Evolutionary conservation across 1,284 basidiomycete species (phyloP), one percentile per base, ranked within the genome.

Genomic region (Ceratobasidium sp.): DNA sequence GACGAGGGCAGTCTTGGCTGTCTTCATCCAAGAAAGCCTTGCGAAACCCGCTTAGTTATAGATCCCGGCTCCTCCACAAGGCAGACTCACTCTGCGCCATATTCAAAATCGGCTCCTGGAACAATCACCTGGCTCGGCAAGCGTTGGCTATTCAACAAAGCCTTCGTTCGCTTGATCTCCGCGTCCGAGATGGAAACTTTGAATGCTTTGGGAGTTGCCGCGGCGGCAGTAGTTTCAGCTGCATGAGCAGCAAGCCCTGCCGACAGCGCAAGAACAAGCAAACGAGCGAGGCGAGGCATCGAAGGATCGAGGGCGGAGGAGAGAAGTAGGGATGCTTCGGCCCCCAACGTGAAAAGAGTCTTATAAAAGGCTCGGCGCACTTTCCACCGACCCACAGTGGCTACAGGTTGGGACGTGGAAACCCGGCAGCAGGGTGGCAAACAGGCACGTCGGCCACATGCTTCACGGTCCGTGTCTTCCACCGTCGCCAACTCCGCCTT

Each of bases 111-210:
- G 22, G 22, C 29, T 13, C 65, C 65, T 5, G 65, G 65, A 56
- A 31, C 22, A 43, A 56, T 53, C 19, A 37, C 16, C 16, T 34
- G 14, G 39, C 14, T 46, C n/a, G 51, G 51, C 19, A 69, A 24
- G 9, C 65, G 65, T 16, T 49, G 65, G 8, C 19, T 41, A 39
- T 58, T 49, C n/a, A 69, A 31, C 34, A 69, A 37, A n/a, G 4
- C n/a, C 65, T 69, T 69, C 11, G 65, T 69, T 14, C 65, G 49
- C 53, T 69, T 49, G 27, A 69, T 69, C 53, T 69, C 65, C 37
- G 41, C 27, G 56, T 69, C 51, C 3, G 65, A 27, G 14, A 69
- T 31, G 9, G 41, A 19, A 24, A 56, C 65, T 22, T 54, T 69
- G 37, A 56, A 56, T 9, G 51, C 19, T 24, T 37, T 61, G 14